These are phyloP conservation scores for Bruguiera parviflora DNA, from an alignment of 345 rosid genomes.

Conservation along the genomic window DNA sequence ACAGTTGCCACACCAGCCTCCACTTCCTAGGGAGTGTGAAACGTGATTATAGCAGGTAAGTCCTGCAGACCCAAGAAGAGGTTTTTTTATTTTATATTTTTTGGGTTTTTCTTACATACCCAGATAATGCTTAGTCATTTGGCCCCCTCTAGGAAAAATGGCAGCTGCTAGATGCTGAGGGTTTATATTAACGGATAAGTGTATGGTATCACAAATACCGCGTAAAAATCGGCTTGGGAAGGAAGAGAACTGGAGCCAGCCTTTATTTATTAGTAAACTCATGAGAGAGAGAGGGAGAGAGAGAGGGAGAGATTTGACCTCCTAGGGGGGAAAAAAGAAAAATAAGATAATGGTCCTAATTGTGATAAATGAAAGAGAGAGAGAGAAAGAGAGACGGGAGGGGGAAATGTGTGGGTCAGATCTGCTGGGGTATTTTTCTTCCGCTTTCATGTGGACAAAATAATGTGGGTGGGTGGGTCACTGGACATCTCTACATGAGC, in stretches of 20 bases:
- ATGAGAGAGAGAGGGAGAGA: constrained; percentile 7
- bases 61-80: constrained; percentile 39
- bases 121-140: constrained; percentile 37
- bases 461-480: constrained; percentile 52
- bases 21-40: constrained; percentile 18
- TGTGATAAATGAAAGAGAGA: background rate
- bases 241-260: constrained; percentile 37
- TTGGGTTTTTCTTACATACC: constrained; percentile 30
- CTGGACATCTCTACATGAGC: constrained; percentile 47
- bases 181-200: constrained; percentile 4
- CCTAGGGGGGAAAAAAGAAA: background rate
- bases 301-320: background rate
- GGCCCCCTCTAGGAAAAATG: constrained; percentile 39
- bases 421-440: constrained; percentile 28
- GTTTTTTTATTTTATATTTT: constrained; percentile 18
- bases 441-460: constrained; percentile 63
- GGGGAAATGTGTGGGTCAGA: constrained; percentile 38
- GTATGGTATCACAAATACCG: constrained; percentile 1
- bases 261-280: background rate
- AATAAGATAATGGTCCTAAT: background rate
- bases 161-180: constrained; percentile 23
- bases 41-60: constrained; percentile 15
- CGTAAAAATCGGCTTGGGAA: constrained; percentile 33
- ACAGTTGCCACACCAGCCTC: constrained; percentile 13
- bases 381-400: constrained; percentile 5